Evolutionary conservation across 2,329 filamentous ascomycete species (phyloP), one percentile per base, ranked within the genome.

Genomic region (Periconia digitata): DNA sequence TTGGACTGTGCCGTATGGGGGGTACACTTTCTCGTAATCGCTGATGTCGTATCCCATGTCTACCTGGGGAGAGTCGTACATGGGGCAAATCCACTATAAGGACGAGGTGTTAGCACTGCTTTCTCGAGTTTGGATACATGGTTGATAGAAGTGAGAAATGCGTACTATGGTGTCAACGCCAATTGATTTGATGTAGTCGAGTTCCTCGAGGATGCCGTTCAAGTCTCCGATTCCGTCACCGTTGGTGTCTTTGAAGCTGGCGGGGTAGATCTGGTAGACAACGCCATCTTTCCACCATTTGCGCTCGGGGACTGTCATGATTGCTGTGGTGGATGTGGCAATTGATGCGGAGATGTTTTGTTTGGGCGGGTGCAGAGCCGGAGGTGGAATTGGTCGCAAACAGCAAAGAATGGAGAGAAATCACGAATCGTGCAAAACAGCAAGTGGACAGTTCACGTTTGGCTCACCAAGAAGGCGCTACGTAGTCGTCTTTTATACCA

Each of bases 231-330:
- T 67, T 5, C 81, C 81, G 47, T 80, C 76, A 35, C 77, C 79
- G 17, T 78, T 82, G 36, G 77, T 78, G 62, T 84, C 81, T 53
- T 81, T 77, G 71, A 84, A 85, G 21, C 79, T 82, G n/a, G 82
- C 77, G 2, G 81, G 80, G 61, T 84, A 85, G 52, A 85, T 78
- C 54, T 85, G 81, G 61, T 85, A 85, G 18, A 84, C 79, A 8
- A 78, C 74, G 43, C 75, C 77, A 62, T 84, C 80, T 56, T 84
- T 83, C 82, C 82, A 85, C 81, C 81, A 85, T 58, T 63, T 63
- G 43, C 63, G 62, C 46, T 63, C 56, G 24, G 55, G 46, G 46
- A 69, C 54, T 16, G 63, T 70, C 66, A 70, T 70, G 21, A 34
- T 54, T 51, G 50, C 17, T 4, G 10, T 17, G 39, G 29, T 41